A percentile compares a stretch with the other conserved stretches of the same genome.
Conservation (phyloP, 2,329 filamentous ascomycete species). For the Neodidymelliopsis sp. region DNA sequence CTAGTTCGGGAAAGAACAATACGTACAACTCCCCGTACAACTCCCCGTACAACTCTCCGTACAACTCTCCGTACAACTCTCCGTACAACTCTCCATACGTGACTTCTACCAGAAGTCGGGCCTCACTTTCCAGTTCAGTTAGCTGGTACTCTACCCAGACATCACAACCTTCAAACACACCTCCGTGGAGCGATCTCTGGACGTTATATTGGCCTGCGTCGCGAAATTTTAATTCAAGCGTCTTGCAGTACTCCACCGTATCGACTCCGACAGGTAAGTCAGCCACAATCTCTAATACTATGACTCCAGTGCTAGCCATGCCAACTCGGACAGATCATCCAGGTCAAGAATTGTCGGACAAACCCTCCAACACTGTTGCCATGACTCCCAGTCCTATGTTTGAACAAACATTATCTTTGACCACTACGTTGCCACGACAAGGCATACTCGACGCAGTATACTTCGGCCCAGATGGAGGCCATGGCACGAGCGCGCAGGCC, state of each 20-base stretch:
- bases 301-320: neutral
- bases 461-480: too few species aligned
- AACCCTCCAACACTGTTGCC: neutral
- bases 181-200: neutral
- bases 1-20: too few species aligned
- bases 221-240: neutral
- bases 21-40: too few species aligned
- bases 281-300: too few species aligned
- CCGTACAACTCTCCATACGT: neutral
- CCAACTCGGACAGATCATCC: neutral
- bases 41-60: too few species aligned
- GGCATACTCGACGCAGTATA: constrained; percentile 2
- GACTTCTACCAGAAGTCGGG: neutral
- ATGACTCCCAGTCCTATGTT: neutral
- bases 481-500: neutral
- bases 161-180: neutral
- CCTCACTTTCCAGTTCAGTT: neutral
- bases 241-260: neutral
- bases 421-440: neutral
- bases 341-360: neutral
- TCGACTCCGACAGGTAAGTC: neutral
- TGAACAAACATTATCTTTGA: neutral
- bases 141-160: neutral
- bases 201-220: neutral
- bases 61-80: neutral